Conservation (phyloP, 2,329 filamentous ascomycete species). For the Aspergillus spinulosporus region DNA sequence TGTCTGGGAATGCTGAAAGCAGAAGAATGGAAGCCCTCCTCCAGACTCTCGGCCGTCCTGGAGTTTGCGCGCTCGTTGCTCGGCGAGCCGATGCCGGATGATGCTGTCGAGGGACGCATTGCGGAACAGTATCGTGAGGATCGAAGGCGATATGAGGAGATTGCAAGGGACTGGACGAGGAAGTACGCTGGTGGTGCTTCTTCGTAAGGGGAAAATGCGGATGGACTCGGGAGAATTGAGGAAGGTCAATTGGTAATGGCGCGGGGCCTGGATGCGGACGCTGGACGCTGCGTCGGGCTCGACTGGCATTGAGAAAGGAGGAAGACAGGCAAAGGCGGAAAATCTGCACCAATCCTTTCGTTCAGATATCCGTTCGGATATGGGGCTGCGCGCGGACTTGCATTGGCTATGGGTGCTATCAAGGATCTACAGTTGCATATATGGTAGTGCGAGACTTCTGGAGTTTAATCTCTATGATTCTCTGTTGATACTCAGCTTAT, state of each 20-base stretch:
- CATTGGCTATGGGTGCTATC: neutral
- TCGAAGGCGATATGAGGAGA: conserved; percentile 69
- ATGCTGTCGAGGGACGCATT: conserved; percentile 82
- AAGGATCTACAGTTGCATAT: conserved; percentile 1
- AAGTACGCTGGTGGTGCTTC: conserved; percentile 60
- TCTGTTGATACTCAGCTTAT: neutral
- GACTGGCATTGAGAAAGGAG: neutral
- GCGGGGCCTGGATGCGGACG: conserved; percentile 8
- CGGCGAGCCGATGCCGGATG: conserved; percentile 79
- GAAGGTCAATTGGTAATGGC: neutral
- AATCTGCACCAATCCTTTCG: neutral
- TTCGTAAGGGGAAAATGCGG: conserved; percentile 11
- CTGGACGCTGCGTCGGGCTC: conserved; percentile 17
- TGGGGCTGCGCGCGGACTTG: neutral
- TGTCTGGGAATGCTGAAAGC: conserved; percentile 80
- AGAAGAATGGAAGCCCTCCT: conserved; percentile 90
- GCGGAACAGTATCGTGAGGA: conserved; percentile 79
- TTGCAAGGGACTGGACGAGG: conserved; percentile 70
- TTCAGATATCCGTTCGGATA: neutral
- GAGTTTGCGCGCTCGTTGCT: conserved; percentile 74
- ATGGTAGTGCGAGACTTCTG: neutral
- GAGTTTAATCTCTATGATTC: neutral
- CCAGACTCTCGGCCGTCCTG: conserved; percentile 72
- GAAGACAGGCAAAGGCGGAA: neutral
- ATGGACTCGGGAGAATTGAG: neutral